Evolutionary conservation across 495 filamentous ascomycete species (phyloP).

Genomic region (Tuber microsphaerosporum): DNA sequence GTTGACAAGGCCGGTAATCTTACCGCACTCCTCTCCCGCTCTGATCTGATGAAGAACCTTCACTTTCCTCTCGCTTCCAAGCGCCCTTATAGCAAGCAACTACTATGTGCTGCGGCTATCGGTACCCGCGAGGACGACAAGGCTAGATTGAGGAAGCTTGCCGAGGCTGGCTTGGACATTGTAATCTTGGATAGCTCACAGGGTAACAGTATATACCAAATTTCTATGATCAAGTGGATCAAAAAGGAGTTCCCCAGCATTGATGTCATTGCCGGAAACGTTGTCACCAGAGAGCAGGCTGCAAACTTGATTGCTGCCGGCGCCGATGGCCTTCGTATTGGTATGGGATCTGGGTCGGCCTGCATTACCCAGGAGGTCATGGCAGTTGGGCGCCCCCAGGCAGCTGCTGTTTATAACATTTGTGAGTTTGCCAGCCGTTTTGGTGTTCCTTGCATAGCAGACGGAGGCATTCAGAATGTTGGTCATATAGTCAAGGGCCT

Average conservation of each 20-base stretch:
- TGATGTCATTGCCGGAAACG: constrained; percentile 96
- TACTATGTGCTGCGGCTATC: constrained; percentile 90
- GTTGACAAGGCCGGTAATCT: constrained; percentile 81
- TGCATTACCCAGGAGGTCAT: constrained; percentile 99
- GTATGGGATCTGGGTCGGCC: constrained; percentile 95
- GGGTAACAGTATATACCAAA: constrained; percentile 94
- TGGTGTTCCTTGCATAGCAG: constrained; percentile 94
- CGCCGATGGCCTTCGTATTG: constrained; percentile 92
- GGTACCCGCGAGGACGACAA: constrained; percentile 92
- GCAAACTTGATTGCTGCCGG: constrained; percentile 86
- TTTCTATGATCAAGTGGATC: constrained; percentile 92
- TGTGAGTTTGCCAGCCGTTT: constrained; percentile 81
- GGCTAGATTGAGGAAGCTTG: constrained; percentile 71
- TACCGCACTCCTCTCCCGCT: constrained; percentile 88
- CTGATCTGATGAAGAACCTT: constrained; percentile 97
- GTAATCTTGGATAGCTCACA: constrained; percentile 92
- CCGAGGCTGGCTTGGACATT: constrained; percentile 92
- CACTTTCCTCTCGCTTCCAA: constrained; percentile 96
- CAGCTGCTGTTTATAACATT: constrained; percentile 82
- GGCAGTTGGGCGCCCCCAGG: constrained; percentile 94
- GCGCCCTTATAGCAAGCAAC: constrained; percentile 92
- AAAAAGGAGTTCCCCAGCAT: constrained; percentile 77
- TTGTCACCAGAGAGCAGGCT: constrained; percentile 92
- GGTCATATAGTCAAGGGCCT: constrained; percentile 98
- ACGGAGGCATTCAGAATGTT: constrained; percentile 96